Evolutionary conservation across 2,329 filamentous ascomycete genomes (phyloP), one percentile per base, ranked within the genome.

Genomic region (Trichoderma simmonsii): DNA sequence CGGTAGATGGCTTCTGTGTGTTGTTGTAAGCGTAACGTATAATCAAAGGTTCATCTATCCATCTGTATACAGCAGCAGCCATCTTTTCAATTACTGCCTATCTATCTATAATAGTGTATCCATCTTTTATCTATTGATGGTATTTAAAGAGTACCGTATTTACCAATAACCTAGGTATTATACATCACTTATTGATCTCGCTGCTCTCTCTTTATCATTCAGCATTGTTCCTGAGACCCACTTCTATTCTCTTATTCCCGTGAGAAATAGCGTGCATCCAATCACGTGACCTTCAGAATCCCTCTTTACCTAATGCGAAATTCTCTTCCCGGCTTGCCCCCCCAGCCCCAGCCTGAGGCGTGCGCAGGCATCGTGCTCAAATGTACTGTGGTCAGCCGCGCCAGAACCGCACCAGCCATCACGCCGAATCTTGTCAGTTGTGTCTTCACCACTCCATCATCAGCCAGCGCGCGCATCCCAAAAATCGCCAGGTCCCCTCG

Each of bases 401-500:
- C 76, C 77, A 77, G 75, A 77, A 81, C 82, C 75, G 83, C 83
- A 84, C 82, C 80, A 82, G 80, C 83, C 82, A 81, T 84, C 83
- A 83, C 82, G 82, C 82, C 80, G 82, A 83, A 85, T 84, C 83
- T 84, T 84, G 83, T 82, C 82, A 77, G 80, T 81, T 83, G 83
- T 84, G 83, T 84, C 83, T 84, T 85, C 84, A 85, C 85, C 83
- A 85, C 81, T 85, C 85, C 83, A 84, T 85, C 83, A 84, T 84
- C 82, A 83, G 83, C 82, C 82, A 86, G 83, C 80, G 85, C 86
- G 86, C 87, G 86, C 86, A 89, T 88, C 78, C 82, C 85, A 87
- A 87, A 87, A 86, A 87, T 87, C 86, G 84, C 86, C 85, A 85
- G 83, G 86, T 85, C 85, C 82, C 85, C 84, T 85, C 84, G 84